A percentile compares a stretch with the other conserved stretches of the same genome.
Evolutionary conservation across 2,329 filamentous ascomycete genomes (phyloP).

Genomic region (Trichoderma pleuroti): DNA sequence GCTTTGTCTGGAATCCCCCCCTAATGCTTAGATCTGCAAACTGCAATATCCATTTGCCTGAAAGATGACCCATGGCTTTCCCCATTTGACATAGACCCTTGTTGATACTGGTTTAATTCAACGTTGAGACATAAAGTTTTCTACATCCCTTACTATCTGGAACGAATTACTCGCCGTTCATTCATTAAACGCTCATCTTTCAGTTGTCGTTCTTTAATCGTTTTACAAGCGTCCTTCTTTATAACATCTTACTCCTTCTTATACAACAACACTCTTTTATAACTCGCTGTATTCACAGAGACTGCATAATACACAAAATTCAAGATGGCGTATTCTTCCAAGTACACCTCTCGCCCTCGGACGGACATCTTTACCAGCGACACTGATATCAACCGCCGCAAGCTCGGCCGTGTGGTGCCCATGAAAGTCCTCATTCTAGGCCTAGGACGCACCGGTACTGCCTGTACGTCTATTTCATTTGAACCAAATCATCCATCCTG

Average conservation of each 20-base stretch:
- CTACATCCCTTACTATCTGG: not conserved
- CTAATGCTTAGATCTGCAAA: not conserved
- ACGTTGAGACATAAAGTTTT: not conserved
- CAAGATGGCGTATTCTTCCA: constrained; percentile 31
- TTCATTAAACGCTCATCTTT: not conserved
- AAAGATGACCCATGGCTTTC: not conserved
- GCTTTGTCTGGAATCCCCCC: not conserved
- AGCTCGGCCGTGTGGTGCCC: constrained; percentile 63
- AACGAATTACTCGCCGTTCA: not conserved
- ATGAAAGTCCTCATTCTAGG: constrained; percentile 66
- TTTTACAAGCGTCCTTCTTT: not conserved
- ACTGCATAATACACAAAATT: not conserved
- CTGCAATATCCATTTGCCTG: not conserved
- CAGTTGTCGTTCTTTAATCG: not conserved
- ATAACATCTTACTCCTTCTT: not conserved
- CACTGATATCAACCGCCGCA: constrained; percentile 63
- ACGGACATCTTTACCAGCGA: constrained; percentile 63
- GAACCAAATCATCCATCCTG: not conserved
- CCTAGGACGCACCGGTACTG: constrained; percentile 66
- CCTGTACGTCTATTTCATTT: constrained; percentile 46
- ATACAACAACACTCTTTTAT: not conserved
- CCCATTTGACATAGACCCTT: not conserved
- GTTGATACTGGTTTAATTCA: not conserved
- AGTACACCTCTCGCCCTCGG: constrained; percentile 38
- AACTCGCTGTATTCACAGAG: not conserved